A percentile compares a stretch with the other conserved stretches of the same genome.
Conservation (phyloP, 129 eudicot genomes). For the Daucus carota region DH1_v3.0 NC_030386.2:32152001-32152500, state of each 20-base stretch:
- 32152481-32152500: background rate
- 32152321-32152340: conserved; percentile 63
- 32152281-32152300: conserved; percentile 90
- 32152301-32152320: conserved; percentile 67
- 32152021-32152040: background rate
- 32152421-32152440: background rate
- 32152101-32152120: too few species aligned
- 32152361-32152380: conserved; percentile 54
- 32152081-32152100: background rate
- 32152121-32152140: too few species aligned
- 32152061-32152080: background rate
- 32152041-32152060: background rate
- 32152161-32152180: background rate
- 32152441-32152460: background rate
- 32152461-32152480: background rate
- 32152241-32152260: conserved; percentile 81
- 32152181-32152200: background rate
- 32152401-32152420: conserved; percentile 29
- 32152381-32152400: conserved; percentile 41
- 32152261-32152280: conserved; percentile 65
- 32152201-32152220: background rate
- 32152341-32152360: conserved; percentile 67
- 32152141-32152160: background rate
- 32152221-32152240: conserved; percentile 10
- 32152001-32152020: background rate